Base-by-base conservation (phyloP, 2,329 filamentous ascomycete genomes). In the Talaromyces sp. region DNA sequence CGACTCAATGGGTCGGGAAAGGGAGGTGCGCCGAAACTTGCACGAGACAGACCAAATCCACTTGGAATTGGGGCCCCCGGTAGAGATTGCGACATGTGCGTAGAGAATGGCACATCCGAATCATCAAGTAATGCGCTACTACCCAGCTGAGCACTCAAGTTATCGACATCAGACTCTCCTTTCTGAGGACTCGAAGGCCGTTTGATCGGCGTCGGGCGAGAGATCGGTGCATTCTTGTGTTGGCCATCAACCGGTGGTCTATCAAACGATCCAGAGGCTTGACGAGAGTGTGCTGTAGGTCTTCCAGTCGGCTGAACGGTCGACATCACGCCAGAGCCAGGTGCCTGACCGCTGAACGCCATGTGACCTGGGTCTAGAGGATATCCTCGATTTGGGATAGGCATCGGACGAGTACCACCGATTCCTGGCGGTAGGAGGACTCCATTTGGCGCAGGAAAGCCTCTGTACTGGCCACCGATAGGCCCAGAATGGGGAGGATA, bases 61-160 rank as follows among this genome's bases (percentile, higher is more conserved):
- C 83, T 85, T 6, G 85, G 85, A 3, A 83, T 82, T 39, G 83
- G 83, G 57, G 82, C 85, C 61, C 83, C 78, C 64, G 82, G 79
- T 50, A 82, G 77, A 48, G 78, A 76, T 47, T 82, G 77, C 52
- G 76, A 76, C 27, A 78, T 66, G 65, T 76, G 73, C 70, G 80
- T 67, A 78, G 85, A 74, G 82, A 90, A 78, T 82, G 91, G 72
- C 76, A 88, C 80, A 73, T 96, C 93, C 67, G 89, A 89, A 56
- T 89, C 87, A 67, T 88, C 87, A 48, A 98, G 82, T 13, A 99
- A 82, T 13, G 93, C 95, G 71, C 92, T 93, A 77, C 94, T 98
- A 13, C 95, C 95, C 31, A 99, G 83, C 71, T 95, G 93, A 67
- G 89, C 86, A 67, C 88, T 90, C 63, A 91, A 80, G 58, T 91